Evolutionary conservation across 257 asterid species (phyloP), one percentile per base, ranked within the genome.

Genomic region (Datura wrightii): DNA sequence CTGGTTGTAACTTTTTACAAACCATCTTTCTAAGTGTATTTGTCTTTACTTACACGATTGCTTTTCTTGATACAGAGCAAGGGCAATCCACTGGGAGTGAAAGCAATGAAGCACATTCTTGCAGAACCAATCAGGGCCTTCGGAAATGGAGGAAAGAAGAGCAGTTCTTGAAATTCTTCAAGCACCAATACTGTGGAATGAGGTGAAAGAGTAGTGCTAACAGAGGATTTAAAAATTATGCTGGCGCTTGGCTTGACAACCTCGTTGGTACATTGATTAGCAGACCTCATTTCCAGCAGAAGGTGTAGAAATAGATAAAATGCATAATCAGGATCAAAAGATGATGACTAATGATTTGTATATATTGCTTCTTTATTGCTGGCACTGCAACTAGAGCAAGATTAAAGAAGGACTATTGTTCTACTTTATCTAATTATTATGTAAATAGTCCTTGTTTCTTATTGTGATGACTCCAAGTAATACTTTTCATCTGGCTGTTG

Each of bases 11-110:
- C 31, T 10, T 10, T 14, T 52, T 52, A 52, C 15, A 10, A 11
- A 52, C 8, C 60, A 1, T 55, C 60, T 55, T 56, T 24, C 31
- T 24, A 24, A 24, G 31, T 24, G 31, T 24, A 24, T 3, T 41
- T 58, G 59, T 11, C 71, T 59, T 0, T 59, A 59, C 41, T 59
- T 34, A 59, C 5, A 4, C 3, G 58, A 62, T 37, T 31, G 60
- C 19, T 54, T 80, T 14, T 31, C 6, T 80, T 85, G 24, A 82
- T 55, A 2, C 95, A 95, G 98, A 86, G 96, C 88, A 89, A 91
- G 88, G 58, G 83, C 55, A 95, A 90, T 70, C 97, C 97, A 1
- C 85, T 95, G 9, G 97, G 96, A 74, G 93, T 93, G 88, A 86
- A 91, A 94, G 97, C 93, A 39, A 86, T 92, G 90, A 91, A 88